Percentiles rank a stretch among this genome's conserved stretches.
Evolutionary conservation across 345 rosid species (phyloP).

Genomic region (Rhodomyrtus tomentosa): DNA sequence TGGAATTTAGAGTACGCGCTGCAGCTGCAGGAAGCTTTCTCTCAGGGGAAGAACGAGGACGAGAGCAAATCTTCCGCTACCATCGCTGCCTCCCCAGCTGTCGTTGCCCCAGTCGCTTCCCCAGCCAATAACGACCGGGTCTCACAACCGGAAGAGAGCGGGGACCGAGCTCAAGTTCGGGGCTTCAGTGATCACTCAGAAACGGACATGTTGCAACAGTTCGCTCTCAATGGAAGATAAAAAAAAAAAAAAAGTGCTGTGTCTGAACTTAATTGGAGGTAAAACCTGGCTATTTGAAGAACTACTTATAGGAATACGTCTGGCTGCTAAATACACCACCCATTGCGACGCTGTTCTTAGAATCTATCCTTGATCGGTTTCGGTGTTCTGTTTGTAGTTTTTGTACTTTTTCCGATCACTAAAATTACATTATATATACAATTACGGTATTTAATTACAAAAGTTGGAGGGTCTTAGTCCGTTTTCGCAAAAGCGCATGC

Average conservation of each 20-base stretch:
- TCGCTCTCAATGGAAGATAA: constrained; percentile 3
- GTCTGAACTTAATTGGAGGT: background rate
- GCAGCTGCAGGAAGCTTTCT: constrained; percentile 26
- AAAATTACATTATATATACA: no score
- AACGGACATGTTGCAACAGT: background rate
- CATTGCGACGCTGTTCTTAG: background rate
- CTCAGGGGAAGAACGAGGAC: constrained; percentile 4
- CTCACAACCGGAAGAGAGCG: background rate
- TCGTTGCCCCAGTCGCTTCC: background rate
- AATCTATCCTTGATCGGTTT: background rate
- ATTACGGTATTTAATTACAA: no score
- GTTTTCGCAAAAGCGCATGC: no score
- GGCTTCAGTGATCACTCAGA: background rate
- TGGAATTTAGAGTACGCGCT: constrained; percentile 43
- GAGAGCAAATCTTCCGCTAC: background rate
- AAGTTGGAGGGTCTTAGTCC: no score
- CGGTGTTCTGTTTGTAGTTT: background rate
- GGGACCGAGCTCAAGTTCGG: background rate
- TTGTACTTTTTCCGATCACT: background rate
- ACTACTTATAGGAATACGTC: background rate
- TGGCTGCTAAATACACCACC: background rate
- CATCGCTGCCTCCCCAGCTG: background rate
- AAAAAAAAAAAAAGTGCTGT: background rate
- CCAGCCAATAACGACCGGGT: background rate
- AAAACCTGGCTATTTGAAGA: background rate